Base-by-base conservation (phyloP, 495 filamentous ascomycete species). In the Pyrenula aspistea region DNA sequence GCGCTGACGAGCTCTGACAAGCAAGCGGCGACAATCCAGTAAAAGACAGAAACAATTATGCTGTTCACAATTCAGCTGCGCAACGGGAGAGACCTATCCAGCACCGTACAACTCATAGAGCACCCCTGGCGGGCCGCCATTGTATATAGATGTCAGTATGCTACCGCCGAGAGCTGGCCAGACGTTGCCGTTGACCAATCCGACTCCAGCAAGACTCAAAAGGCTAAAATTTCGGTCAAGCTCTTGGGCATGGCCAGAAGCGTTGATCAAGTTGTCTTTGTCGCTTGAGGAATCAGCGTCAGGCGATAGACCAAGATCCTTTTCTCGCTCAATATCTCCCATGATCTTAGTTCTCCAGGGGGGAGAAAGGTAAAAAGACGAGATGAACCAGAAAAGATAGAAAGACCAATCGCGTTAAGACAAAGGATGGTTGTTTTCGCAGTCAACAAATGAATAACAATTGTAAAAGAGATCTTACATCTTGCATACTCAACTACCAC, bases 1-100 rank as follows among this genome's bases (percentile, higher is more conserved):
- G 86, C 79, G 2, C 87, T 91, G 24, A 88, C 87, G 59, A 93
- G 74, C 72, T 92, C 81, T 8, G 83, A 81, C 31, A 87, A 78
- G 2, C 79, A 83, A 2, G 80, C 77, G 0, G 76, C 75, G 36
- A 80, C 74, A 23, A 79, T 61, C 59, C 70, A 73, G 59, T 81
- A 81, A 53, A 74, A 79, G 19, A 77, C 54, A 2, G 75, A 76
- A 0, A 76, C 76, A 1, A 67, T 72, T 3, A 76, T 73, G 24
- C 73, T 76, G 42, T 20, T 49, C 21, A 1, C 25, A 0, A 23
- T 56, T 61, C 67, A 61, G 24, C n/a, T n/a, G 0, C 3, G 65
- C 21, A 24, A 60, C 56, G 22, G 23, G 3, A 25, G 12, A 24
- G 42, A 0, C 15, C 22, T 2, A 25, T 21, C 55, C n/a, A 22